Evolutionary conservation across 73 alveolate genomes (phyloP), one percentile per base, ranked within the genome.

Genomic region (Uronychia setigera): DNA sequence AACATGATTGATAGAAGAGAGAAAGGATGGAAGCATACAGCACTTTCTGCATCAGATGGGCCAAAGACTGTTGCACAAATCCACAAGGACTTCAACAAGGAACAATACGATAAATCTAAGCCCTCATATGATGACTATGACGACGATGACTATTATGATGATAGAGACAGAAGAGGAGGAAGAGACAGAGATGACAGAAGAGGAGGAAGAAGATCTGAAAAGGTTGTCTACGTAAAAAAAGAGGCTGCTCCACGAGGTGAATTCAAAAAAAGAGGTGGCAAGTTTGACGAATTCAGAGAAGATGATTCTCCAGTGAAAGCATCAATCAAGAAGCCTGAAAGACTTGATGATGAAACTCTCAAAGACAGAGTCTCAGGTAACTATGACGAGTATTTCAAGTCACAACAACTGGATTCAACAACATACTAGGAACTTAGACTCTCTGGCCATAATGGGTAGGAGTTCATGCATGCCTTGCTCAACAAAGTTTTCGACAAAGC

Each of bases 41-140:
- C 29, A 5, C 27, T 26, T 9, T 5, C 35, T 13, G 32, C 28
- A 31, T 26, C 19, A 30, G 81, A 76, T 5, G 81, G 81, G 1
- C 81, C 81, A 1, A 76, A 26, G 81, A 76, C 46, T 29, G 81
- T 76, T 1, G 81, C 28, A 13, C 59, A 76, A 11, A 9, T 76
- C 46, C 81, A 76, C 27, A 25, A 76, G 58, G 58, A 76, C 5
- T 32, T 26, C 32, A 9, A 76, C 1, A 76, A 32, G 59, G 81
- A 28, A 29, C 58, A 28, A 28, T 35, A 76, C 25, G 81, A 76
- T 9, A 76, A 76, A 76, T 9, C 59, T 31, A 30, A 25, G 35
- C n/a, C n/a, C n/a, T 26, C 29, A 5, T 28, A 58, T 9, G n/a
- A 29, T 5, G 35, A 76, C 29, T 32, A 76, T 76, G 81, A 76